phyloP scores from a whole-genome alignment of 257 asterid genomes.

The Penstemon barbatus region DNA sequence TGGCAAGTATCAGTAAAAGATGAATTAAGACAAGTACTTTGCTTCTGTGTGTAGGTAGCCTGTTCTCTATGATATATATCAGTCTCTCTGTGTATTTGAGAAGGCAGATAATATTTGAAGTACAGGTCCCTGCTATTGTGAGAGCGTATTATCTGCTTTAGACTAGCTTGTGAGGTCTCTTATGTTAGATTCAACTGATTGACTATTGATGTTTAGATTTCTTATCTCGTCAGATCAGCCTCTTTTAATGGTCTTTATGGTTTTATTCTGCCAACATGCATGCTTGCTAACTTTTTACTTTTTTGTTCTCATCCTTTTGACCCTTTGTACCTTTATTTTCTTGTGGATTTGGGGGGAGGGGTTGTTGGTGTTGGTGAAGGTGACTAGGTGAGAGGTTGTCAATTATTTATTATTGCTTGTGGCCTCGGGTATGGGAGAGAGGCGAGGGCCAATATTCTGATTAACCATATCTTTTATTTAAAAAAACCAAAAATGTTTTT shows the following conservation, averaged over 20 bases:
- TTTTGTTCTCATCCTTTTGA: not conserved
- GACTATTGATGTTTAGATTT: slow-evolving; percentile 9
- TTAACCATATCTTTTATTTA: slow-evolving; percentile 10
- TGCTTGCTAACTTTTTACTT: slow-evolving; percentile 2
- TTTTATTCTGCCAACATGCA: not conserved
- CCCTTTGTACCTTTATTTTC: not conserved
- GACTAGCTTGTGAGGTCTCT: slow-evolving; percentile 8
- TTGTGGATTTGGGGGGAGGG: not conserved
- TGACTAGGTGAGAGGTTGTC: not conserved
- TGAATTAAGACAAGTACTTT: slow-evolving; percentile 26
- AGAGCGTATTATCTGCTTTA: not conserved
- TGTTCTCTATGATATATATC: slow-evolving; percentile 6
- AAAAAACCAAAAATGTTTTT: not conserved
- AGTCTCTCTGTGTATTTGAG: not conserved
- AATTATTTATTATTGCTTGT: not conserved
- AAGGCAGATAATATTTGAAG: slow-evolving; percentile 7
- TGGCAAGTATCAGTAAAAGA: slow-evolving; percentile 56
- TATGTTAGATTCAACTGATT: slow-evolving; percentile 15
- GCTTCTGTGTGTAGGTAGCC: slow-evolving; percentile 22
- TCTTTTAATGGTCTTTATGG: not conserved
- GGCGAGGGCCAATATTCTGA: not conserved
- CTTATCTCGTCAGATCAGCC: not conserved
- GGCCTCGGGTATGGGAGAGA: not conserved
- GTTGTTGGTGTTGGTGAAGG: not conserved
- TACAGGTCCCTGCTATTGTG: slow-evolving; percentile 18